Evolutionary conservation across 257 asterid genomes (phyloP).

Genomic region (Solanum medicagineum): DNA sequence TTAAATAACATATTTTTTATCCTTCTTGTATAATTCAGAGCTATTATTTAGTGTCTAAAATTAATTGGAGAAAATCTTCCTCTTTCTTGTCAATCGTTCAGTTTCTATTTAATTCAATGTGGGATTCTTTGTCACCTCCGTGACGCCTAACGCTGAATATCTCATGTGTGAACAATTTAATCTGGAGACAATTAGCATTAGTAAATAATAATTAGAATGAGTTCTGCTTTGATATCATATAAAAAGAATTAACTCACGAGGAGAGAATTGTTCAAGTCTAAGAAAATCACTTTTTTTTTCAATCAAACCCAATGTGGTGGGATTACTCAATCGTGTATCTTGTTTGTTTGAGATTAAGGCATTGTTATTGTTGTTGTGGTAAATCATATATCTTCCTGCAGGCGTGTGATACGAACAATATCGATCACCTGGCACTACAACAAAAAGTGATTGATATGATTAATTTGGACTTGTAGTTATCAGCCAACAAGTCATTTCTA

Average conservation of each 20-base stretch:
- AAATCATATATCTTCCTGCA: neutral
- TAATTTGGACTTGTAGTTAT: neutral
- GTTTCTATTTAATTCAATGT: no score
- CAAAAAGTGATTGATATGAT: constrained; percentile 7
- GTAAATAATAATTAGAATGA: no score
- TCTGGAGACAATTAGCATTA: no score
- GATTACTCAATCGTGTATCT: neutral
- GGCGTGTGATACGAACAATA: constrained; percentile 1
- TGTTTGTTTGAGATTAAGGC: neutral
- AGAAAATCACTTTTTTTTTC: no score
- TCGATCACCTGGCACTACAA: constrained; percentile 3
- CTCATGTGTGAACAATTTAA: no score
- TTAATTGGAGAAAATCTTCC: neutral
- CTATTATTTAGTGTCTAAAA: neutral
- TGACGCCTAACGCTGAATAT: no score
- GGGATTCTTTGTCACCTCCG: neutral
- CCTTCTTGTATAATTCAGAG: neutral
- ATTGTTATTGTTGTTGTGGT: neutral
- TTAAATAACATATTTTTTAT: neutral
- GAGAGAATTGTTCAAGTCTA: no score
- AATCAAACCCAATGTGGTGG: no score
- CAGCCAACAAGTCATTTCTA: neutral
- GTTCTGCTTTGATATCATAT: no score
- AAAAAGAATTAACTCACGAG: no score
- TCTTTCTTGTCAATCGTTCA: no score